Conservation (phyloP, 257 asterid genomes). For the Forsythia suspensa region DNA sequence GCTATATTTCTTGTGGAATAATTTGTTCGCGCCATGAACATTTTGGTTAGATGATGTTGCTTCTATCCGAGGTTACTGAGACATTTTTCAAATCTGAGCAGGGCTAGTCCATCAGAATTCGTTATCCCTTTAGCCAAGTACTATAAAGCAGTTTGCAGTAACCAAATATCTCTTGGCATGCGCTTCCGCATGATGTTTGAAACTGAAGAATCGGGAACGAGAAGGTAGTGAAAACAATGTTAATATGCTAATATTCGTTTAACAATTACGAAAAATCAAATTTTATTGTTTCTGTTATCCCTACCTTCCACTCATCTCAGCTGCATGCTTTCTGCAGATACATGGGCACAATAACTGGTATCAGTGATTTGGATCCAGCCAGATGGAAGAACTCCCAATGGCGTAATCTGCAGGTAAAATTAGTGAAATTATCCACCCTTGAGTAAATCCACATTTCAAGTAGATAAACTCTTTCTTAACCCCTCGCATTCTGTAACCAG, state of each 20-base stretch:
- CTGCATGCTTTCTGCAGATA: conserved; percentile 31
- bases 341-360: conserved; percentile 56
- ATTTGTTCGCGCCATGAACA: not conserved
- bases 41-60: not conserved
- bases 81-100: not conserved
- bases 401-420: conserved; percentile 55
- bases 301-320: not conserved
- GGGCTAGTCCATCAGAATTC: conserved; percentile 25
- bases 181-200: conserved; percentile 28
- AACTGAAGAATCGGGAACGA: conserved; percentile 34
- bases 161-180: conserved; percentile 23
- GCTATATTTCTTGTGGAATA: not conserved
- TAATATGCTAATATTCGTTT: not conserved
- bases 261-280: not conserved
- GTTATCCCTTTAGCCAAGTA: conserved; percentile 20
- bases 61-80: not conserved
- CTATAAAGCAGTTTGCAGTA: conserved; percentile 15
- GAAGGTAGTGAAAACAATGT: conserved; percentile 36
- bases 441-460: not conserved
- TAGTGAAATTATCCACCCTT: not conserved
- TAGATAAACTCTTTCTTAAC: not conserved
- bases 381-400: conserved; percentile 62
- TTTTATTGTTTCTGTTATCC: not conserved
- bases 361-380: conserved; percentile 51
- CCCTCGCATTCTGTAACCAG: conserved; percentile 10